A percentile compares a stretch with the other conserved stretches of the same genome.
Evolutionary conservation across 495 filamentous ascomycete genomes (phyloP).

Genomic region (Xylaria grammica): DNA sequence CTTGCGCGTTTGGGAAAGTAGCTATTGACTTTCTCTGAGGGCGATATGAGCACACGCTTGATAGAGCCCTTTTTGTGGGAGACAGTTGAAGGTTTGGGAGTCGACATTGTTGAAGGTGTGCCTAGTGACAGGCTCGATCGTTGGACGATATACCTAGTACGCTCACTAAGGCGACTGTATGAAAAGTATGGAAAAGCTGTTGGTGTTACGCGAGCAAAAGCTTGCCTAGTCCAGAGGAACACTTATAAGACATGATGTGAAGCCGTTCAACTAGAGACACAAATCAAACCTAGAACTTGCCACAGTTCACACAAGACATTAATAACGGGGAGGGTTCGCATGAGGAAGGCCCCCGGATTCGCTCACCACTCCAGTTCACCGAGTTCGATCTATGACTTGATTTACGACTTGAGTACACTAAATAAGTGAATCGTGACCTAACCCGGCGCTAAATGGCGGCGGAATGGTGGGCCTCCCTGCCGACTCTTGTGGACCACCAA

Average conservation of each 20-base stretch:
- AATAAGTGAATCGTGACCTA: slow-evolving; percentile 12
- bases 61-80: not conserved
- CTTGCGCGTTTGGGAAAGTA: slow-evolving; percentile 29
- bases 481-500: too few species aligned
- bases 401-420: not conserved
- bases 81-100: not conserved
- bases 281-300: too few species aligned
- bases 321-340: not conserved
- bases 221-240: not conserved
- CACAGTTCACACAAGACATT: too few species aligned
- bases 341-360: not conserved
- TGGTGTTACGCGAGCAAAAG: not conserved
- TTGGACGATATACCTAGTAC: not conserved
- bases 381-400: too few species aligned
- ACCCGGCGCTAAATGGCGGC: slow-evolving; percentile 8
- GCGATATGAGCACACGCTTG: slow-evolving; percentile 4
- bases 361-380: not conserved
- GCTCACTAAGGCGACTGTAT: not conserved
- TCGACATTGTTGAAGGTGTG: slow-evolving; percentile 9
- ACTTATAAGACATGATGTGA: too few species aligned
- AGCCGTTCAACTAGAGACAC: too few species aligned
- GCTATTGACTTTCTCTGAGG: slow-evolving; percentile 24
- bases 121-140: not conserved
- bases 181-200: not conserved
- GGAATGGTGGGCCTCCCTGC: slow-evolving; percentile 3